Evolutionary conservation across 2,329 filamentous ascomycete genomes (phyloP).

Genomic region (Rutstroemia sp.): DNA sequence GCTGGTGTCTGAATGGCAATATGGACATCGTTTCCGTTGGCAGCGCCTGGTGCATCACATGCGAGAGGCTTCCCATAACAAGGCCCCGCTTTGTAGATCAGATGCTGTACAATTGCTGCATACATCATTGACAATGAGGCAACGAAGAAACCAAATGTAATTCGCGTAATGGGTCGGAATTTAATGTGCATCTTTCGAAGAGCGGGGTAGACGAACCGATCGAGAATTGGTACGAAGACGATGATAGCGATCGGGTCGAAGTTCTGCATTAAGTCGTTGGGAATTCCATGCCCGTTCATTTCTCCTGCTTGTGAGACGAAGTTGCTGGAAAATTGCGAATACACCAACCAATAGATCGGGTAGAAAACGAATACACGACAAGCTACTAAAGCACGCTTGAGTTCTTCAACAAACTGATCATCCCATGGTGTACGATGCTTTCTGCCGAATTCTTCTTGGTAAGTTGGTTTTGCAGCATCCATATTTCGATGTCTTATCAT

Average conservation of each 20-base stretch:
- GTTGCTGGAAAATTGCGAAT: slow-evolving; percentile 45
- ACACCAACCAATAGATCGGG: slow-evolving; percentile 49
- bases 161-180: slow-evolving; percentile 50
- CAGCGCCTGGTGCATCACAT: slow-evolving; percentile 12
- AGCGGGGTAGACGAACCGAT: slow-evolving; percentile 48
- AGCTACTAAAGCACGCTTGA: slow-evolving; percentile 48
- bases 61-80: slow-evolving; percentile 43
- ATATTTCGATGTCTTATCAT: slow-evolving; percentile 39
- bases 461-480: slow-evolving; percentile 56
- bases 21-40: slow-evolving; percentile 17
- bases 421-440: slow-evolving; percentile 11
- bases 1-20: slow-evolving; percentile 40
- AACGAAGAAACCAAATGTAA: slow-evolving; percentile 54
- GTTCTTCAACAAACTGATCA: slow-evolving; percentile 39
- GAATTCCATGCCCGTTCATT: slow-evolving; percentile 44
- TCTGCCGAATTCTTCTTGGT: slow-evolving; percentile 44
- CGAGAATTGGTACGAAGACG: slow-evolving; percentile 45
- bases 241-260: slow-evolving; percentile 54
- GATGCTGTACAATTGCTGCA: slow-evolving; percentile 28
- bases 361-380: slow-evolving; percentile 52
- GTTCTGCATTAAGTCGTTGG: slow-evolving; percentile 54
- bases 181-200: slow-evolving; percentile 45
- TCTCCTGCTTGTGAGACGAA: slow-evolving; percentile 47
- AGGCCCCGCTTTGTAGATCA: slow-evolving; percentile 50
- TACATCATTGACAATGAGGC: slow-evolving; percentile 5